Base-by-base conservation (phyloP, 1,284 basidiomycete genomes). In the Naganishia albida region DNA sequence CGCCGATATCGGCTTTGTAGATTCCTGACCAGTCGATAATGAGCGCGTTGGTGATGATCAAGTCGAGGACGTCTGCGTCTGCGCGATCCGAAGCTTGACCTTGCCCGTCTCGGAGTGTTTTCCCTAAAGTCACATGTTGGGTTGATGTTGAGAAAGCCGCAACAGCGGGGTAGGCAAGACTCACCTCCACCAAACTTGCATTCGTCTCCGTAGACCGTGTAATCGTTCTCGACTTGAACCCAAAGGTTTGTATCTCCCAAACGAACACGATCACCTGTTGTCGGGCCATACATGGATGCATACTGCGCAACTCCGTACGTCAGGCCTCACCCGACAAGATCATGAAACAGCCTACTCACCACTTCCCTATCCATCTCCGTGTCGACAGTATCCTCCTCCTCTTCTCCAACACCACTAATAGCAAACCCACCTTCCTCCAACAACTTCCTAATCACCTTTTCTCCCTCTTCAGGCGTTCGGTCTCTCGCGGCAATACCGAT, bases 1-100 rank as follows among this genome's bases (percentile, higher is more conserved):
- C 84, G 44, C 96, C 96, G 60, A 99, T 91, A 75, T 99, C 96
- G n/a, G 95, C 95, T 90, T 98, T 98, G 85, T 90, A 91, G 68
- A 99, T 95, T 1, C 93, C 93, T 48, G 86, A 87, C 89, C 91
- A 97, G 77, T 99, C 94, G 48, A 99, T 80, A 67, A 99, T 88
- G 54, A 99, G 83, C 0, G 90, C 92, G 75, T 97, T 99, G 46
- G 93, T 96, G 72, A 99, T 91, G 59, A 98, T 88, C 8, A 94
- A 83, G 74, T 99, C 96, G 49, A 99, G 83, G 0, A 88, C 85
- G 55, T 91, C 87, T 0, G 72, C 71, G 20, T 89, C 85, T 0
- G 84, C 80, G 8, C 87, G 81, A 65, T 89, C 87, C 0, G 89
- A 90, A 0, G 89, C 88, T 78, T 99, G 95, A 7, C 94, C 96